Evolutionary conservation across 441 rosid species (phyloP).

Genomic region (Euphorbia celastroides): DNA sequence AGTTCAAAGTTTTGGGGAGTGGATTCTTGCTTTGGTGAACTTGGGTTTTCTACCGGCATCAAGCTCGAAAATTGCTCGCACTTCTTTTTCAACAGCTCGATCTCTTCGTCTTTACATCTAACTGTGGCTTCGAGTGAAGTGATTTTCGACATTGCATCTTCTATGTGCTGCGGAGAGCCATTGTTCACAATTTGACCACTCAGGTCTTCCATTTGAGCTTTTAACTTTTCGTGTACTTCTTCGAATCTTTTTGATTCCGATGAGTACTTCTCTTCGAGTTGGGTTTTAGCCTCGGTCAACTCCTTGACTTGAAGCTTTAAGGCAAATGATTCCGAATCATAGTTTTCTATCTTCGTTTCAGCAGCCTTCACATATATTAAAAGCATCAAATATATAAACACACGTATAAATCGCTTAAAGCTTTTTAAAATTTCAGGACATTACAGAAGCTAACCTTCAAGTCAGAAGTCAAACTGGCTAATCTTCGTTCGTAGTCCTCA

Average conservation of each 20-base stretch:
- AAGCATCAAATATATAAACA: constrained; percentile 7
- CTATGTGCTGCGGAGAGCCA: not conserved
- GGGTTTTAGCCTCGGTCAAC: constrained; percentile 59
- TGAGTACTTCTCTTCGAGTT: constrained; percentile 59
- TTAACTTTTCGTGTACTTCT: constrained; percentile 62
- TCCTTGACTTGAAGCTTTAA: constrained; percentile 49
- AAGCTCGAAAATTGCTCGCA: constrained; percentile 59
- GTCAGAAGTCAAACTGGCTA: constrained; percentile 12
- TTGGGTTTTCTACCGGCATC: constrained; percentile 49
- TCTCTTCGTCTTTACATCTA: constrained; percentile 76
- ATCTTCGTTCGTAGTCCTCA: constrained; percentile 7
- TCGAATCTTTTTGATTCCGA: constrained; percentile 62
- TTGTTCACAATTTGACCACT: constrained; percentile 48
- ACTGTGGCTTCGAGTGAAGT: constrained; percentile 63
- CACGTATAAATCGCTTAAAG: not conserved
- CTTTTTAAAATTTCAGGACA: not conserved
- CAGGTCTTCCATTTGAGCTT: constrained; percentile 56
- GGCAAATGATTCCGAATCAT: constrained; percentile 50
- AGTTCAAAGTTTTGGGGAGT: constrained; percentile 53
- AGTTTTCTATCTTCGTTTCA: constrained; percentile 62
- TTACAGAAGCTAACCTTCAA: constrained; percentile 16
- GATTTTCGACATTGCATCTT: constrained; percentile 54
- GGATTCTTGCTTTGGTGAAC: constrained; percentile 53
- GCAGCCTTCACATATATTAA: constrained; percentile 47
- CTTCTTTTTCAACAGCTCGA: constrained; percentile 54